Base-by-base conservation (phyloP, 164 flowering plant species). In the Santalum album region DNA sequence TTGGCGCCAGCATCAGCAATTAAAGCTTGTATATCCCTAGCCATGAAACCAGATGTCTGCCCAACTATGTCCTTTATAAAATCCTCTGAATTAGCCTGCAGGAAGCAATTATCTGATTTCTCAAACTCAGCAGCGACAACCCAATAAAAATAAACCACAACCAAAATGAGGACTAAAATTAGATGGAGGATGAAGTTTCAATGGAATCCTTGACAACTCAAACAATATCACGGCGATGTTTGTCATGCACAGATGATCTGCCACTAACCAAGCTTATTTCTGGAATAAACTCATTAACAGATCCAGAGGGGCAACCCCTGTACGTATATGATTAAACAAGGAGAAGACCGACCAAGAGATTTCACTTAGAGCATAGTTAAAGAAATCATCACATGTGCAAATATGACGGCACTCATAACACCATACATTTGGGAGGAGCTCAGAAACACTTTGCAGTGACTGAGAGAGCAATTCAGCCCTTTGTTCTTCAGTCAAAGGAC, bases 1-100 rank as follows among this genome's bases (percentile, higher is more conserved):
- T 74, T 81, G 51, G 82, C 82, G 57, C 80, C 82, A 58, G 87
- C 83, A 81, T 88, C 96, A 38, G 98, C 98, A 71, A 86, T 55
- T 62, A 92, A 58, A 56, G 91, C 86, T 44, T 55, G 66, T 56
- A 92, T 57, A 66, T 92, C 98, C 62, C 92, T 75, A 10, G 91
- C 86, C 81, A 81, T 77, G 65, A 84, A 89, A 60, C 96, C 98
- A 55, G 95, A 78, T 49, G 96, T 92, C 71, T 86, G 94, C 45
- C 82, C 86, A 67, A 75, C 84, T 34, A 89, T 53, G 43, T 80
- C 88, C 68, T 83, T 83, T 51, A 83, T 51, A 65, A 73, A 51
- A 45, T 77, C 86, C 67, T 76, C 84, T 29, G 38, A 49, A 48
- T 57, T 66, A 55, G 36, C 54, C 98, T 92, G 80, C 76, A 70